These are phyloP conservation scores for Thalia dealbata DNA, from an alignment of 176 grass and related monocot species.

Conservation along the genomic window DNA sequence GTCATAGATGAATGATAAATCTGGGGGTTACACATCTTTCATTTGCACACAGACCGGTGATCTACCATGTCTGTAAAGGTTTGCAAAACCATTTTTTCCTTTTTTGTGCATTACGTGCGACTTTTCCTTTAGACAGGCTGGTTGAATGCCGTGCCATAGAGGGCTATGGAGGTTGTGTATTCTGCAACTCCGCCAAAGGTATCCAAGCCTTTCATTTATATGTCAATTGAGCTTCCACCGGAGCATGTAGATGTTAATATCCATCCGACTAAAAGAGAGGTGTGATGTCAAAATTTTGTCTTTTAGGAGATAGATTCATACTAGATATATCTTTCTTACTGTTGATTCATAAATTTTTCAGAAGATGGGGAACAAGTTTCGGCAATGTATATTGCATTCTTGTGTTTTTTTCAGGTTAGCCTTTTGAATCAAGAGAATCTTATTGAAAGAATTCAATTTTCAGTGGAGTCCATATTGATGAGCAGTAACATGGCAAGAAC, in stretches of 20 bases:
- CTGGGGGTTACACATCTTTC: neutral
- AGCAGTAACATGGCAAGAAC: slow-evolving; percentile 78
- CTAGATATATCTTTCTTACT: neutral
- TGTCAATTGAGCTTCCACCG: slow-evolving; percentile 82
- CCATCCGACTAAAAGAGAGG: slow-evolving; percentile 97
- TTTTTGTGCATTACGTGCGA: neutral
- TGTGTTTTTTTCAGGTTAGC: slow-evolving; percentile 60
- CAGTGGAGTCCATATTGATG: slow-evolving; percentile 73
- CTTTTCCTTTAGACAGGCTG: slow-evolving; percentile 52
- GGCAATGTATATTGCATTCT: neutral
- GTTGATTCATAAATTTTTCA: neutral
- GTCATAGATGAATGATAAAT: neutral
- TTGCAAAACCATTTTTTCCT: neutral
- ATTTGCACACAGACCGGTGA: neutral
- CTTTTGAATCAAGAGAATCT: slow-evolving; percentile 90
- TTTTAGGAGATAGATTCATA: neutral
- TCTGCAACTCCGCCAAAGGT: slow-evolving; percentile 78
- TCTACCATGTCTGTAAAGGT: neutral
- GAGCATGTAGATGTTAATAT: slow-evolving; percentile 93
- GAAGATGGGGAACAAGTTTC: neutral
- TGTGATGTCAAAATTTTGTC: slow-evolving; percentile 15
- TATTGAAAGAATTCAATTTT: slow-evolving; percentile 66
- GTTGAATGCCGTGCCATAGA: slow-evolving; percentile 82
- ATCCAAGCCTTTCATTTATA: slow-evolving; percentile 96
- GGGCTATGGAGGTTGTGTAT: slow-evolving; percentile 82